Percentiles rank a stretch among this genome's conserved stretches.
These are phyloP conservation scores for Melianthus villosus DNA, from an alignment of 441 rosid genomes.

Conservation along the genomic window DNA sequence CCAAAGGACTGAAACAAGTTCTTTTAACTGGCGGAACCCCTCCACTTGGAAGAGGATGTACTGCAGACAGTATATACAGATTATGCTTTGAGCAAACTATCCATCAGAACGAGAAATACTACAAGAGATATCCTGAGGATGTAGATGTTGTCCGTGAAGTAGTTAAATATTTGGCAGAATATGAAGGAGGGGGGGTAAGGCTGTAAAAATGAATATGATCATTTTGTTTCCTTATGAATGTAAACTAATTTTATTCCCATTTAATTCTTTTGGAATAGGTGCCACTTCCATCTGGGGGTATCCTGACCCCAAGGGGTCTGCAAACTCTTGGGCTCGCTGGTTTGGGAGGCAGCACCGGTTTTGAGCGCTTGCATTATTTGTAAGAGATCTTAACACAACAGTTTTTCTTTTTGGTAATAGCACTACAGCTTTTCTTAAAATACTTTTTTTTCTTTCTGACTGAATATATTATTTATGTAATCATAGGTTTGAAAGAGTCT, in stretches of 20 bases:
- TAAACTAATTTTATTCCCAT: constrained; percentile 1
- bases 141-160: constrained; percentile 45
- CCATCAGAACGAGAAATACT: constrained; percentile 73
- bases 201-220: constrained; percentile 3
- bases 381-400: constrained; percentile 24
- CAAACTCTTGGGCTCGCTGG: constrained; percentile 75
- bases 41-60: constrained; percentile 48
- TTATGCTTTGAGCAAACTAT: constrained; percentile 37
- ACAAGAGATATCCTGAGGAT: constrained; percentile 77
- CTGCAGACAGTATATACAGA: constrained; percentile 55
- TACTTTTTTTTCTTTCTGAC: not conserved
- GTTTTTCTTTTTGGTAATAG: not conserved
- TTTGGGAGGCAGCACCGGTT: constrained; percentile 74
- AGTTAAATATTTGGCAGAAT: constrained; percentile 48
- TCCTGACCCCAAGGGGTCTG: constrained; percentile 62
- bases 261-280: constrained; percentile 26
- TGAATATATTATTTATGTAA: not conserved
- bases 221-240: constrained; percentile 2
- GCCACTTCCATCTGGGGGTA: constrained; percentile 76
- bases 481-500: constrained; percentile 68
- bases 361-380: constrained; percentile 84
- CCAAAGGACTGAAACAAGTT: constrained; percentile 78
- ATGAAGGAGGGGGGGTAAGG: constrained; percentile 77
- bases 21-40: constrained; percentile 91
- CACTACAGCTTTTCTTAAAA: not conserved